Base-by-base conservation (phyloP, 2,329 filamentous ascomycete species). In the Alternaria sp. region DNA sequence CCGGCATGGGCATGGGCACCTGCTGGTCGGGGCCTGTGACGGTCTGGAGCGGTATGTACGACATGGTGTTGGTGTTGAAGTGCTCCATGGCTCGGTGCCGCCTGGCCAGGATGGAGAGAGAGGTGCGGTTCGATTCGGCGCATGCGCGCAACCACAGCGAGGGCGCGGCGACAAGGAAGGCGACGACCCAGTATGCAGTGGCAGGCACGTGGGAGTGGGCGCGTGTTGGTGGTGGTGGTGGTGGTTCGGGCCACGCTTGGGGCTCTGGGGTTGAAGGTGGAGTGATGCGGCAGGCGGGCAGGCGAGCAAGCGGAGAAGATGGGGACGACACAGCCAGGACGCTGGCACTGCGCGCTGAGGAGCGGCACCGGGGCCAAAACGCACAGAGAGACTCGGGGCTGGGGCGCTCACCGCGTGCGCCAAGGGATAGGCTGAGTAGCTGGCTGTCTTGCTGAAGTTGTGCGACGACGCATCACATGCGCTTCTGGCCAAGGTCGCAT, bases 61-160 rank as follows among this genome's bases (percentile, higher is more conserved):
- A 84, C 85, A 88, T 86, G 73, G 83, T 81, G 77, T 84, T 83
- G 65, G 83, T 84, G 73, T 87, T 85, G 77, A 84, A 87, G 74
- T 83, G 81, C 71, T 86, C 85, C 79, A 80, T 80, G 58, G 67
- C 72, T 72, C 62, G 60, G 56, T 58, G 62, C 63, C 54, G 64
- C 54, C 52, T 62, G 62, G 68, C 69, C 67, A 63, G 65, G 63
- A 58, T 58, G 33, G 58, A 58, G 54, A 58, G 49, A 60, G 50
- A 42, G 54, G 54, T 56, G 26, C 62, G 58, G 26, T 50, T 58
- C 29, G 62, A 55, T 56, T 60, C 26, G 66, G 68, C 65, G 74
- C 72, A 75, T 74, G 57, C 67, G 73, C 68, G 72, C 71, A 66
- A 65, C 63, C 23, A 61, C 39, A 36, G 55, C 23, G 45, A 45